These are phyloP conservation scores for Termitomyces bulborhizus DNA, from an alignment of 768 basidiomycete species.

Conservation along the genomic window DNA sequence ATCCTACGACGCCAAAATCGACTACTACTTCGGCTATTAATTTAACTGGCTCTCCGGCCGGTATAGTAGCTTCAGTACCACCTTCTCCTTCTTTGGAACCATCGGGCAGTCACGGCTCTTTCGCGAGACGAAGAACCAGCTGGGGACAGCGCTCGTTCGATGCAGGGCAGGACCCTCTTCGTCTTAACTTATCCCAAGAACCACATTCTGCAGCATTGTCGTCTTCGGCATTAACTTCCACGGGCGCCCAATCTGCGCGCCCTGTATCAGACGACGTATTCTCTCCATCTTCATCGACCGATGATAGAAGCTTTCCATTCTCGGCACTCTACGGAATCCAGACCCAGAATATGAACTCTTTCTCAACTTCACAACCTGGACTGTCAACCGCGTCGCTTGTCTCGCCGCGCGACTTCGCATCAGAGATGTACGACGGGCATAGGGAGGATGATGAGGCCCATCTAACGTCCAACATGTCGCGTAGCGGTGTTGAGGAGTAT, in stretches of 20 bases:
- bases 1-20: constrained; percentile 27
- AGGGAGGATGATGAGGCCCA: constrained; percentile 55
- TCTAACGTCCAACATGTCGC: constrained; percentile 49
- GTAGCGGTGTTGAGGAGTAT: constrained; percentile 22
- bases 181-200: constrained; percentile 24
- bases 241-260: constrained; percentile 17
- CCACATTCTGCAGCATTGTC: constrained; percentile 17
- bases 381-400: constrained; percentile 51
- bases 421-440: constrained; percentile 29
- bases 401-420: constrained; percentile 24
- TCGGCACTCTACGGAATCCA: constrained; percentile 28
- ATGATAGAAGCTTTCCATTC: constrained; percentile 28
- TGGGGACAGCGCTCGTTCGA: constrained; percentile 45
- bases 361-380: constrained; percentile 36
- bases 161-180: constrained; percentile 41
- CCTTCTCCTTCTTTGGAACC: constrained; percentile 54
- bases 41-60: constrained; percentile 39
- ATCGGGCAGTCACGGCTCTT: constrained; percentile 31
- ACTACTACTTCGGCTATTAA: constrained; percentile 55
- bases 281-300: constrained; percentile 34
- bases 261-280: constrained; percentile 41
- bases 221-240: constrained; percentile 7
- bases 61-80: constrained; percentile 37
- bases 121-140: constrained; percentile 51
- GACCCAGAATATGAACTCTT: constrained; percentile 26